These are phyloP conservation scores for Trypethelium eluteriae DNA, from an alignment of 495 filamentous ascomycete genomes.

Conservation along the genomic window DNA sequence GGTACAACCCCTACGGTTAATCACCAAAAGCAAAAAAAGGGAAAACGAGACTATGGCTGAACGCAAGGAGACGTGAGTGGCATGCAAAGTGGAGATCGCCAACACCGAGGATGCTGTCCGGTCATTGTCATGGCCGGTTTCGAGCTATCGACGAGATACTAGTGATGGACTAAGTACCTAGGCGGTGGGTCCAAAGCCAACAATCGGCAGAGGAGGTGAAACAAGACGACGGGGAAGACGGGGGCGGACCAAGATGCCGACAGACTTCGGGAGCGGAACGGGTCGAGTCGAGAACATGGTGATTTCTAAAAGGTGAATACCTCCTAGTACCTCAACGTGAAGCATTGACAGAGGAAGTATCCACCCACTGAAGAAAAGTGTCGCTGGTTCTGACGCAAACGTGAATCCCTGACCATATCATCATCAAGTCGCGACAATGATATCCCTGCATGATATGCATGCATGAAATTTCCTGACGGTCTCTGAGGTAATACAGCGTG, in stretches of 20 bases:
- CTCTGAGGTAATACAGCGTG: too few species aligned
- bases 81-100: background rate
- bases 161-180: background rate
- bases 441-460: too few species aligned
- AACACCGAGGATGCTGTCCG: background rate
- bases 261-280: constrained; percentile 5
- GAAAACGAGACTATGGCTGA: background rate
- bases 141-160: too few species aligned
- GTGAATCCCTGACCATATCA: too few species aligned
- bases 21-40: background rate
- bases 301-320: too few species aligned
- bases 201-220: background rate
- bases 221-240: background rate
- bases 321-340: too few species aligned
- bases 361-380: too few species aligned
- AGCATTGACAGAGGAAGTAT: too few species aligned
- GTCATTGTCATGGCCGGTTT: too few species aligned
- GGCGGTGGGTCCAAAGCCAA: background rate
- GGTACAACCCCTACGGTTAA: background rate
- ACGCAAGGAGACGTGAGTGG: background rate
- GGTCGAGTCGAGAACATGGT: background rate
- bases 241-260: background rate
- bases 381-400: too few species aligned
- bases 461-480: too few species aligned
- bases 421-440: too few species aligned